Evolutionary conservation across 257 asterid species (phyloP).

Genomic region (Solanum phureja): DNA sequence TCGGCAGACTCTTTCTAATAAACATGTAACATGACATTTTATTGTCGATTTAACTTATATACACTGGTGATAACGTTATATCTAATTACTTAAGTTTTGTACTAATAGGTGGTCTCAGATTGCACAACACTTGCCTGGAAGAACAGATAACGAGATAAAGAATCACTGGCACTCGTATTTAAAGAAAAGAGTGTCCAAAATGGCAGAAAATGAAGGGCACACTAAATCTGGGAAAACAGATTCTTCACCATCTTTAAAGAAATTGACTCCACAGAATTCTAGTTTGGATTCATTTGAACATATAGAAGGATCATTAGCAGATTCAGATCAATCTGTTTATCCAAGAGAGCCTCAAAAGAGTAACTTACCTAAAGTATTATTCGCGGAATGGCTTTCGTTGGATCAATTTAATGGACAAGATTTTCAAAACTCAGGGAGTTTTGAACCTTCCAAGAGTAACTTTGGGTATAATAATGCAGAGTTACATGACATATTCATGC

Average conservation of each 20-base stretch:
- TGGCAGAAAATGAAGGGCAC: neutral
- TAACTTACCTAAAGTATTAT: slow-evolving; percentile 51
- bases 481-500: slow-evolving; percentile 24
- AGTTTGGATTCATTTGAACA: slow-evolving; percentile 29
- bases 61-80: neutral
- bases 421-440: neutral
- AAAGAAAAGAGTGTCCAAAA: slow-evolving; percentile 32
- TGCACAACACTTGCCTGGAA: slow-evolving; percentile 50
- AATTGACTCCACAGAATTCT: slow-evolving; percentile 10
- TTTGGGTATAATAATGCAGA: slow-evolving; percentile 5
- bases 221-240: slow-evolving; percentile 3
- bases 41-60: neutral
- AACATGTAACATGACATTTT: neutral
- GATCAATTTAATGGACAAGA: slow-evolving; percentile 31
- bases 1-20: neutral
- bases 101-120: slow-evolving; percentile 63
- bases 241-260: slow-evolving; percentile 6
- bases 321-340: slow-evolving; percentile 25
- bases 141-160: slow-evolving; percentile 66
- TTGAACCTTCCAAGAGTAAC: neutral
- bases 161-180: slow-evolving; percentile 63
- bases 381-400: slow-evolving; percentile 66
- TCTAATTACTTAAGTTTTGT: neutral
- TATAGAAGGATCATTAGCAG: slow-evolving; percentile 7
- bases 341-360: slow-evolving; percentile 8